phyloP scores from a whole-genome alignment of 768 basidiomycete species.

The Tricholoma sp. region DNA sequence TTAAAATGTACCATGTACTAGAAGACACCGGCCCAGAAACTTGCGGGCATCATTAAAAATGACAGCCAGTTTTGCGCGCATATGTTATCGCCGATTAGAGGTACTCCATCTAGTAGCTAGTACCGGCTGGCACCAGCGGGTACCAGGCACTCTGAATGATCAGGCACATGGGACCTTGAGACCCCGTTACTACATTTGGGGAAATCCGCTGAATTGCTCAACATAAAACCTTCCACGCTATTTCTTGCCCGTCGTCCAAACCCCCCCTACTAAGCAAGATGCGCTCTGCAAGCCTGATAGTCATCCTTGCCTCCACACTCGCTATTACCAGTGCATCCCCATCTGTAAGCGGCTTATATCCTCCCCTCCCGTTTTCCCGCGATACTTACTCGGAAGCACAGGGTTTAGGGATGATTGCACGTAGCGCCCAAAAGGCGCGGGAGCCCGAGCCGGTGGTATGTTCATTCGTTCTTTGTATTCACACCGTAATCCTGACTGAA shows the following conservation, averaged over 20 bases:
- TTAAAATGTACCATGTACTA: too few species aligned
- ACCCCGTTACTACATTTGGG: slow-evolving; percentile 20
- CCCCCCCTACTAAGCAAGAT: slow-evolving; percentile 17
- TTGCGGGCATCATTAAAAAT: too few species aligned
- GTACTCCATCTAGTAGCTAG: too few species aligned
- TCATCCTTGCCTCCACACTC: slow-evolving; percentile 20
- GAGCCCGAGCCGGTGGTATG: slow-evolving; percentile 12
- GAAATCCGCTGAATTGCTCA: slow-evolving; percentile 5
- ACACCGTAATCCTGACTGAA: background rate
- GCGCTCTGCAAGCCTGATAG: slow-evolving; percentile 22
- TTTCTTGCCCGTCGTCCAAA: slow-evolving; percentile 8
- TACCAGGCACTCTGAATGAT: background rate
- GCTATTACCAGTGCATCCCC: slow-evolving; percentile 19
- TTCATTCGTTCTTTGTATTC: background rate
- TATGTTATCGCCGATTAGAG: too few species aligned
- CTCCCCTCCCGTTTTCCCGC: background rate
- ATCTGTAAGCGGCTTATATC: slow-evolving; percentile 16
- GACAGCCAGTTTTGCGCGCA: too few species aligned
- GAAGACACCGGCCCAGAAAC: too few species aligned
- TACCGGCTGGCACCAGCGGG: background rate
- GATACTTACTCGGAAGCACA: slow-evolving; percentile 2
- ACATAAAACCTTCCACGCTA: slow-evolving; percentile 12
- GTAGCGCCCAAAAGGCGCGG: slow-evolving; percentile 11
- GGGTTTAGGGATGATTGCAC: slow-evolving; percentile 9
- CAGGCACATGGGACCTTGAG: slow-evolving; percentile 21